Conservation (phyloP, 495 filamentous ascomycete species). For the Letharia columbiana region DNA sequence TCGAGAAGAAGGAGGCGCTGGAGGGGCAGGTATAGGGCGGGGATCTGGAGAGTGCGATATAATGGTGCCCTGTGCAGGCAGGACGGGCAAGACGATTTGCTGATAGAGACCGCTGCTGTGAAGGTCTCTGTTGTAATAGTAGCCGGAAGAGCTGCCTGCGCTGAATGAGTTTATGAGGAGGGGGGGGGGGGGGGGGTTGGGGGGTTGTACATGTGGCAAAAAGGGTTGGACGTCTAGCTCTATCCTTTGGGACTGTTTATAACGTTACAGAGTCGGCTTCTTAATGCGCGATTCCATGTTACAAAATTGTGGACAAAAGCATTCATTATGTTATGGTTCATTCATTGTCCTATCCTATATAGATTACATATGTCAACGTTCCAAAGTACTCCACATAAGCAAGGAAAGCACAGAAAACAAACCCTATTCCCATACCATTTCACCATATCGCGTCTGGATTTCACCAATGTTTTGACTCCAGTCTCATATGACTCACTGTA, state of each 20-base stretch:
- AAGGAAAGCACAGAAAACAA: not conserved
- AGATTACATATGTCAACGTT: not conserved
- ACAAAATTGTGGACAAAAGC: not conserved
- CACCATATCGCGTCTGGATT: too few species aligned
- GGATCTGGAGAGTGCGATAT: not conserved
- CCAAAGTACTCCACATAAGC: not conserved
- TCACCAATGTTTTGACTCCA: too few species aligned
- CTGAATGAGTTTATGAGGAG: not conserved
- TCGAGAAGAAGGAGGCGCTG: not conserved
- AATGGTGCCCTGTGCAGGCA: not conserved
- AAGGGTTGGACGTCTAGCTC: not conserved
- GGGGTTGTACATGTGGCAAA: not conserved
- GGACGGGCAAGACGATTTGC: too few species aligned
- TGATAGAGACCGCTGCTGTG: not conserved
- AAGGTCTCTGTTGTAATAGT: not conserved
- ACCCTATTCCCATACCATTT: too few species aligned
- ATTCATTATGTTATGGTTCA: not conserved
- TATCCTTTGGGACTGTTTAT: not conserved
- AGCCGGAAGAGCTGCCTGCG: not conserved
- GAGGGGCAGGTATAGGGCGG: not conserved
- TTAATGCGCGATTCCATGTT: not conserved
- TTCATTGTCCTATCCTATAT: not conserved
- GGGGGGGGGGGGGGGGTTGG: not conserved
- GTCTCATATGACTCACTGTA: too few species aligned
- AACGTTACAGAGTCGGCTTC: not conserved